A percentile compares a stretch with the other conserved stretches of the same genome.
Conservation (phyloP, 2,329 filamentous ascomycete species). For the Reticulascus tulasneorum region DNA sequence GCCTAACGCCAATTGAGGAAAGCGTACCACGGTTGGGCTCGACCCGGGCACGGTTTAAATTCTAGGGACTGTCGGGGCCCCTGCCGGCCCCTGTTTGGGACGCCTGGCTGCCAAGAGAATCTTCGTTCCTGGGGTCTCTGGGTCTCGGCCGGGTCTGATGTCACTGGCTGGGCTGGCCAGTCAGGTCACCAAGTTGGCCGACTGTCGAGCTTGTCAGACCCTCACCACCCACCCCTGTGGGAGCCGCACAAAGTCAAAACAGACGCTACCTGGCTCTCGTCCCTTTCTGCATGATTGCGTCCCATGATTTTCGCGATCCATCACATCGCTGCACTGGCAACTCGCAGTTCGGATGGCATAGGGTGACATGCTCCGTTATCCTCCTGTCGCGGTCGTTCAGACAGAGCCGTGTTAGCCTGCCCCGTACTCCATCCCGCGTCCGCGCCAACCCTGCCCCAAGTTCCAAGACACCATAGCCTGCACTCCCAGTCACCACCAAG, state of each 20-base stretch:
- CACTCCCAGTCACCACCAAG: slow-evolving; percentile 4
- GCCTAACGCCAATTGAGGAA: no score
- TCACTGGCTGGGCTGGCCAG: no score
- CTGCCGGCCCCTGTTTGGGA: background rate
- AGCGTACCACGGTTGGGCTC: no score
- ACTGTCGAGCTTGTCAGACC: slow-evolving; percentile 2
- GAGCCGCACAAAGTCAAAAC: slow-evolving; percentile 14
- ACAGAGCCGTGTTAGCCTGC: background rate
- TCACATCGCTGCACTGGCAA: background rate
- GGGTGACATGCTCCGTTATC: background rate
- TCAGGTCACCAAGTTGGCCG: no score
- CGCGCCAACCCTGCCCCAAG: background rate
- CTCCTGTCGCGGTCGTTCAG: background rate
- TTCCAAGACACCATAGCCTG: slow-evolving; percentile 9
- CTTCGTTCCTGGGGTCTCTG: slow-evolving; percentile 1
- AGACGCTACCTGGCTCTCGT: slow-evolving; percentile 4
- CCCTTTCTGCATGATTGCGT: slow-evolving; percentile 7
- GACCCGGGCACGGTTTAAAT: background rate
- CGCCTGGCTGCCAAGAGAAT: slow-evolving; percentile 3
- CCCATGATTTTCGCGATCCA: slow-evolving; percentile 4
- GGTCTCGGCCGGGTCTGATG: background rate
- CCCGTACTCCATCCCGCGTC: background rate
- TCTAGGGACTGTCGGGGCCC: background rate
- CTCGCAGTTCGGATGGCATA: slow-evolving; percentile 4
- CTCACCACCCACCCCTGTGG: slow-evolving; percentile 9